Percentiles rank a stretch among this genome's conserved stretches.
These are phyloP conservation scores for Spirogloea muscicola DNA, from an alignment of 139 green algal species.

Conservation along the genomic window DNA sequence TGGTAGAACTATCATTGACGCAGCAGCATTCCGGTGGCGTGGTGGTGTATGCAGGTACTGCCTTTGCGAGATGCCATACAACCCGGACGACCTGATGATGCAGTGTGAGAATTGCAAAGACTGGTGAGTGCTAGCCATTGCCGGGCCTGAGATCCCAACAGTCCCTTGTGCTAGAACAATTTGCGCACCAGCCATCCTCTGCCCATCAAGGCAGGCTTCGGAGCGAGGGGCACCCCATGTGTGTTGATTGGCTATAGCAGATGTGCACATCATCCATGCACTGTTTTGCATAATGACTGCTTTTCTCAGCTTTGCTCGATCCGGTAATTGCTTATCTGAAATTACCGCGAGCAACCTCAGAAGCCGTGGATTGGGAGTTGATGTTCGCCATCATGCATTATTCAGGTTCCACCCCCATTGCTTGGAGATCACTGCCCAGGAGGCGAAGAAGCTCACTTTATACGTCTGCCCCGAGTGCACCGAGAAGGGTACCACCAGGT, in stretches of 20 bases:
- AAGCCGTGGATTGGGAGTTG: no score
- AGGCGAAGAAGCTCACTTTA: constrained; percentile 28
- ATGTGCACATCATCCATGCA: not conserved
- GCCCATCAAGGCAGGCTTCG: not conserved
- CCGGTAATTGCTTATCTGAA: not conserved
- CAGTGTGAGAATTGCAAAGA: constrained; percentile 67
- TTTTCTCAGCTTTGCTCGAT: not conserved
- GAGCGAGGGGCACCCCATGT: not conserved
- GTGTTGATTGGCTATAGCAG: not conserved
- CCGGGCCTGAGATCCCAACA: not conserved
- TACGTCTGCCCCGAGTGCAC: constrained; percentile 45
- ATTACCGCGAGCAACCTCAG: not conserved
- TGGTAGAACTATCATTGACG: no score
- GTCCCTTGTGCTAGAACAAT: no score
- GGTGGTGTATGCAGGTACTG: constrained; percentile 62
- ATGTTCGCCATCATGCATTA: not conserved
- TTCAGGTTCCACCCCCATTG: constrained; percentile 56
- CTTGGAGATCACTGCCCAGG: constrained; percentile 26
- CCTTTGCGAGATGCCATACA: constrained; percentile 78
- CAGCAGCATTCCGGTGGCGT: no score
- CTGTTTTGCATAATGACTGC: not conserved
- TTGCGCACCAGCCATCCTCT: not conserved
- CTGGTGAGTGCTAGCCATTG: constrained; percentile 55
- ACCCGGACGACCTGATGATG: constrained; percentile 79
- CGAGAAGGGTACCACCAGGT: no score